Evolutionary conservation across 257 asterid genomes (phyloP).

Genomic region (Solanum okadae): DNA sequence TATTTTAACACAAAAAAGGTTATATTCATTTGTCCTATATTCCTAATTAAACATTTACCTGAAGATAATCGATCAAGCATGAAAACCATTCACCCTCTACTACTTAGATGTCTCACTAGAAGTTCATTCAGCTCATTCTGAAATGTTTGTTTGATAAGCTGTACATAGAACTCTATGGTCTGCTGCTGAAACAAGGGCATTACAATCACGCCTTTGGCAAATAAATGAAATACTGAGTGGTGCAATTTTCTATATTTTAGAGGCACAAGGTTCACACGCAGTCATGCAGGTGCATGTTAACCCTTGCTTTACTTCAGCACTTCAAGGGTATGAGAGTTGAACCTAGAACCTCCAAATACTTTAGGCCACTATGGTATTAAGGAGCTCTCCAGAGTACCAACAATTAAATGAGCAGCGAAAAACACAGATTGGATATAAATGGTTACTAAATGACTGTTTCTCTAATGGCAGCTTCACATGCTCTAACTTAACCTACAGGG

Average conservation of each 20-base stretch:
- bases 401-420: neutral
- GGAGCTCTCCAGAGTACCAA: neutral
- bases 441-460: neutral
- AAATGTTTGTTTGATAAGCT: neutral
- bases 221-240: neutral
- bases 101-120: neutral
- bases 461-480: neutral
- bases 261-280: neutral
- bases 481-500: neutral
- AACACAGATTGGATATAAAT: neutral
- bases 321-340: neutral
- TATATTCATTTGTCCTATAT: neutral
- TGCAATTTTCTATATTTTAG: neutral
- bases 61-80: neutral
- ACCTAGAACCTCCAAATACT: neutral
- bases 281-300: neutral
- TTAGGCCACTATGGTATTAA: neutral
- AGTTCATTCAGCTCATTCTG: neutral
- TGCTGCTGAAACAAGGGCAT: neutral
- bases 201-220: neutral
- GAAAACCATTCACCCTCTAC: neutral
- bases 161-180: neutral
- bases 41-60: neutral
- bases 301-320: neutral
- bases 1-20: neutral